Base-by-base conservation (phyloP, 306 rosid species). In the Vachellia pachyceras region DNA sequence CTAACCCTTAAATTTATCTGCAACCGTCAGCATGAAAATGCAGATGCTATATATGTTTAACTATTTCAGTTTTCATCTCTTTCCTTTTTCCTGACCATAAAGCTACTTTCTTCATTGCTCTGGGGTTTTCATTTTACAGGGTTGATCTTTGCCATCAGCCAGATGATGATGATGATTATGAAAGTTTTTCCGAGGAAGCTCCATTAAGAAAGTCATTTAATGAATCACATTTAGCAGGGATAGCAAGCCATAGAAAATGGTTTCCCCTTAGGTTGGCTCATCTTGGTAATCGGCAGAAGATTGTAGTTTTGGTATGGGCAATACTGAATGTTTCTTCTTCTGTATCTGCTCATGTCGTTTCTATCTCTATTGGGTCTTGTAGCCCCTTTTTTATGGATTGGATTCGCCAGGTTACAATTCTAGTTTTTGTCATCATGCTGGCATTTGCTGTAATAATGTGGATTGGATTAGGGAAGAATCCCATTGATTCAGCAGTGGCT, bases 81-180 rank as follows among this genome's bases (percentile, higher is more conserved):
- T 42, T 41, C 64, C 55, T 81, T 81, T 66, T 50, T 79, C 73
- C 83, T 77, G 81, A 68, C 33, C 78, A 50, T 71, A 60, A 84
- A 85, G 81, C 82, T 75, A 60, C 65, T 71, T 79, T 78, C 81
- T 66, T 50, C 35, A 37, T 65, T 74, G 84, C 69, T 66, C 39
- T 44, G 60, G 80, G 70, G 76, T 74, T 29, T 76, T 41, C 42
- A 55, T 73, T 80, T 73, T 79, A 65, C 85, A 95, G 99, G 99
- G 92, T 95, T 87, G 99, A 95, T 84, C 97, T 93, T 76, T 95
- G 99, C 92, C 99, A 95, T 85, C 99, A 95, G 87, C 87, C 97
- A 80, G 91, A 95, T 9, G 97, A 89, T 60, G 97, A 93, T 0
- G 93, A 95, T 57, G 99, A 95, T 66, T 85, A 89, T 70, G 98